Percentiles rank a stretch among this genome's conserved stretches.
These are phyloP conservation scores for Acidomyces sp. DNA, from an alignment of 495 filamentous ascomycete genomes.

Conservation along the genomic window DNA sequence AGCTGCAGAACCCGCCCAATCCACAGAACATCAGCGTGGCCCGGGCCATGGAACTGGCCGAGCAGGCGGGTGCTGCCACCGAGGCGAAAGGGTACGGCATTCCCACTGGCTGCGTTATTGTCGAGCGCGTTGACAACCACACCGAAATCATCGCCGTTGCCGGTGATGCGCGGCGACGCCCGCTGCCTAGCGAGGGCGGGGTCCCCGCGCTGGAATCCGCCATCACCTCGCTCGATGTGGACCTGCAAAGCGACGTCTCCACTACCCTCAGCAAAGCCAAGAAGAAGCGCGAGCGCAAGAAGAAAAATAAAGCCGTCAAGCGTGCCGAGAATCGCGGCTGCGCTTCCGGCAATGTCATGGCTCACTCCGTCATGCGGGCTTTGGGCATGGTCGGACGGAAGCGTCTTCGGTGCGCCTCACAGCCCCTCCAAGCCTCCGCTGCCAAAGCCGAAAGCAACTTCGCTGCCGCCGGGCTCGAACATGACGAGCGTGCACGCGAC, in stretches of 20 bases:
- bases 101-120: constrained; percentile 66
- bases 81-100: constrained; percentile 47
- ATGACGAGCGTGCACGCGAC: constrained; percentile 14
- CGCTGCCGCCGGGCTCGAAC: constrained; percentile 12
- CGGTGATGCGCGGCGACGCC: constrained; percentile 50
- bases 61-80: constrained; percentile 45
- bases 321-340: constrained; percentile 1
- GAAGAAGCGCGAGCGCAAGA: constrained; percentile 3
- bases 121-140: constrained; percentile 39
- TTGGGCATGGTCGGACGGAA: constrained; percentile 75
- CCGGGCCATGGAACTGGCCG: constrained; percentile 57
- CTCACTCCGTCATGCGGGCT: constrained; percentile 74
- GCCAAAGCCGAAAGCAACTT: constrained; percentile 15
- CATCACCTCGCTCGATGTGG: no score
- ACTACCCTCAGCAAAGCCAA: constrained; percentile 5
- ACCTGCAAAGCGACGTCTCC: not conserved
- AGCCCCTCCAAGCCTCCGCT: not conserved
- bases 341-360: constrained; percentile 52
- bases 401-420: constrained; percentile 26
- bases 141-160: constrained; percentile 54
- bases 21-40: constrained; percentile 33
- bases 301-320: constrained; percentile 21
- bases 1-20: constrained; percentile 32
- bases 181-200: constrained; percentile 32
- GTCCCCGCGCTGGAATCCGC: constrained; percentile 20